These are phyloP conservation scores for Hypomontagnella submonticulosa DNA, from an alignment of 495 filamentous ascomycete genomes.

Conservation along the genomic window DNA sequence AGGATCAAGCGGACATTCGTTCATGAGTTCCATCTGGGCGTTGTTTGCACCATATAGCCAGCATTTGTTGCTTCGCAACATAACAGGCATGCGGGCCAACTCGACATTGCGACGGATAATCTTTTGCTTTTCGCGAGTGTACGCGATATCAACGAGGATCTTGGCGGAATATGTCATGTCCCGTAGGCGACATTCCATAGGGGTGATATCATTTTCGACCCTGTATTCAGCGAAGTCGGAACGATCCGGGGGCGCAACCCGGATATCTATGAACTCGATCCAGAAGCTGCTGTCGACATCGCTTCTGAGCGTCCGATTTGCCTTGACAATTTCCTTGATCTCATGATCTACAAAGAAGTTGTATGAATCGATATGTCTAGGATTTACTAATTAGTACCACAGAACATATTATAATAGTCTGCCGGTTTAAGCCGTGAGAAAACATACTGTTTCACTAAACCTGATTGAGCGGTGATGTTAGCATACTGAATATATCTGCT, in stretches of 20 bases:
- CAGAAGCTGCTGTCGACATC: constrained; percentile 90
- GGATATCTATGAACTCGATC: constrained; percentile 89
- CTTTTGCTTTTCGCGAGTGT: constrained; percentile 77
- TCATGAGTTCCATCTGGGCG: constrained; percentile 82
- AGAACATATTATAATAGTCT: not conserved
- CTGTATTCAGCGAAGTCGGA: constrained; percentile 73
- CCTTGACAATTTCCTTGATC: constrained; percentile 93
- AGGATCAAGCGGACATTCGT: constrained; percentile 95
- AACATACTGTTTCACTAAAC: constrained; percentile 83
- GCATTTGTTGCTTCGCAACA: constrained; percentile 96
- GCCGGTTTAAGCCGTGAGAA: not conserved
- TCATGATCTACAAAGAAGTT: constrained; percentile 96
- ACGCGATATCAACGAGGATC: constrained; percentile 88
- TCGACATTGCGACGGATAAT: constrained; percentile 74
- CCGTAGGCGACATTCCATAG: constrained; percentile 93
- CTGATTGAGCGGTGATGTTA: constrained; percentile 40
- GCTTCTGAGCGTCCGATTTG: constrained; percentile 84
- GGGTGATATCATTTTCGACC: constrained; percentile 73
- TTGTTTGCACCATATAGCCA: constrained; percentile 82
- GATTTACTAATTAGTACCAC: constrained; percentile 37
- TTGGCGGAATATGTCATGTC: constrained; percentile 96
- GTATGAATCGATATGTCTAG: constrained; percentile 93
- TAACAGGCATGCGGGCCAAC: constrained; percentile 93
- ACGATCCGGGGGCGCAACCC: constrained; percentile 80
- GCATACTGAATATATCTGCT: constrained; percentile 15